A percentile compares a stretch with the other conserved stretches of the same genome.
These are phyloP conservation scores for Citrus sp. DNA, from an alignment of 345 rosid genomes.

Conservation along the genomic window DNA sequence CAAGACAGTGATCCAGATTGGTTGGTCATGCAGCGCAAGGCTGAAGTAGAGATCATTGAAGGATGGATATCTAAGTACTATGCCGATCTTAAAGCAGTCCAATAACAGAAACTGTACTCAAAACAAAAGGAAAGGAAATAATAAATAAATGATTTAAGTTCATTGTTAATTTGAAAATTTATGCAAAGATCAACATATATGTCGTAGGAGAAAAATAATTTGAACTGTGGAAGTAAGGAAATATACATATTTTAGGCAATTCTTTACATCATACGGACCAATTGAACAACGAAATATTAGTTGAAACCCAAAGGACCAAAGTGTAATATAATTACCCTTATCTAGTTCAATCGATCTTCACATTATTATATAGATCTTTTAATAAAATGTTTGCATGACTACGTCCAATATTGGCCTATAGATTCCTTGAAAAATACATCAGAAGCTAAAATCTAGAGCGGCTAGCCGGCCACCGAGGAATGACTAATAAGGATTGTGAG, in stretches of 20 bases:
- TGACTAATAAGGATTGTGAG: neutral
- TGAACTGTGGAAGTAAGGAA: neutral
- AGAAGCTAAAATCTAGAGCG: neutral
- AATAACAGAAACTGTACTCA: neutral
- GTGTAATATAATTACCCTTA: neutral
- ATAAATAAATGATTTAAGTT: neutral
- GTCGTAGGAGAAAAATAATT: neutral
- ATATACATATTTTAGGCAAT: too few species aligned
- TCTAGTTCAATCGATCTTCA: neutral
- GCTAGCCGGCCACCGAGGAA: neutral
- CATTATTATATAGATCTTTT: neutral
- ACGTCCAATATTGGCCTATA: neutral
- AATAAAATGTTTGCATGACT: neutral
- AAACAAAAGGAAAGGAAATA: too few species aligned
- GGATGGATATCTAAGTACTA: slow-evolving; percentile 27
- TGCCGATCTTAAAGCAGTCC: slow-evolving; percentile 9
- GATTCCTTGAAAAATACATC: neutral
- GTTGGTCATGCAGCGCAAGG: slow-evolving; percentile 28
- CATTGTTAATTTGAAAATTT: neutral
- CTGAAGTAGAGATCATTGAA: slow-evolving; percentile 20
- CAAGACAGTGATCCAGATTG: slow-evolving; percentile 26
- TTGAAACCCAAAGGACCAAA: neutral
- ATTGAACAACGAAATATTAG: neutral
- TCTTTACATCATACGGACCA: neutral
- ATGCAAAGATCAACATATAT: neutral